Conservation (phyloP, 768 basidiomycete genomes). For the Scleroderma bovista region DNA sequence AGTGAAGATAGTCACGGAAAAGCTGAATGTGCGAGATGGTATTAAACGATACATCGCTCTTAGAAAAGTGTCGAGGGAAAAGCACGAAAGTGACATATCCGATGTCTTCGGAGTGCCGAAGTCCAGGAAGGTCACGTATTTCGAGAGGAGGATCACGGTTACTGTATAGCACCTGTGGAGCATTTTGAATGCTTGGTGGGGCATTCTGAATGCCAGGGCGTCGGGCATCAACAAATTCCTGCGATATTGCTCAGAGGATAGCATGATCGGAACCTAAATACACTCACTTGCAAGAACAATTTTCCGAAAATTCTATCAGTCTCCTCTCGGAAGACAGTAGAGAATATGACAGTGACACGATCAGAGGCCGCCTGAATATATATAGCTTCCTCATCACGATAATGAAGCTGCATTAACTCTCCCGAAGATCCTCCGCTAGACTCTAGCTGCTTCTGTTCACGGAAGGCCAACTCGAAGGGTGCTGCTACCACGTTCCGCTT, state of each 20-base stretch:
- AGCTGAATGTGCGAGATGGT: constrained; percentile 95
- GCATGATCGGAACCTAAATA: not conserved
- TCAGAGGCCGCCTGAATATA: constrained; percentile 91
- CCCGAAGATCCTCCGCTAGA: constrained; percentile 60
- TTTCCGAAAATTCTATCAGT: constrained; percentile 96
- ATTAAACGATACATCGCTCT: constrained; percentile 54
- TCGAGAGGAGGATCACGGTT: constrained; percentile 96
- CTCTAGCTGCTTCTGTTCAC: constrained; percentile 79
- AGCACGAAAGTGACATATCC: constrained; percentile 98
- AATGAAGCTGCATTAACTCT: constrained; percentile 88
- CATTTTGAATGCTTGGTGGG: constrained; percentile 88
- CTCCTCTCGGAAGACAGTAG: constrained; percentile 94
- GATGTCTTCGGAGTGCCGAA: constrained; percentile 79
- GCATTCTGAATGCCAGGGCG: constrained; percentile 27
- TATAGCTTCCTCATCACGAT: constrained; percentile 96
- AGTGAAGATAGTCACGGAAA: constrained; percentile 98
- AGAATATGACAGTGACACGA: constrained; percentile 97
- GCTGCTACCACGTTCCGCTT: constrained; percentile 94
- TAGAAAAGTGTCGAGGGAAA: constrained; percentile 92
- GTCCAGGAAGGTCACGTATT: constrained; percentile 79
- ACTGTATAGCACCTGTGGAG: constrained; percentile 94
- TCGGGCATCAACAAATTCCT: constrained; percentile 99
- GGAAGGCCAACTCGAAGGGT: constrained; percentile 88
- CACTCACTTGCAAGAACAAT: constrained; percentile 91
- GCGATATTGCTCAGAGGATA: constrained; percentile 5